phyloP scores from a whole-genome alignment of 2,329 filamentous ascomycete genomes.

The Fusarium solani-melongenae region DNA sequence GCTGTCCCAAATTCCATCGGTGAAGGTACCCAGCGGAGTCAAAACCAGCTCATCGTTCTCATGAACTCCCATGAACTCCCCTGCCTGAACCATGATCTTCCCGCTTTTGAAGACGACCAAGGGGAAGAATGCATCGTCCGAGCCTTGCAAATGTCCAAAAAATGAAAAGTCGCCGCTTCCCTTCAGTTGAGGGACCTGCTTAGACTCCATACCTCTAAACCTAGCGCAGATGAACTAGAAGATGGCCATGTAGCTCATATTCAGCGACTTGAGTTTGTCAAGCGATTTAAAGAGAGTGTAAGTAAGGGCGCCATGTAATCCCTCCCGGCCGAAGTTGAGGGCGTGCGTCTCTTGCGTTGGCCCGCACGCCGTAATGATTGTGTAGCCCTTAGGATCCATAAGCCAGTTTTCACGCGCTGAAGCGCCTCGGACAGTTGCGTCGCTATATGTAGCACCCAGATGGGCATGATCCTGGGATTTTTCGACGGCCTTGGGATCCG shows the following conservation, averaged over 20 bases:
- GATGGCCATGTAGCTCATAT: background rate
- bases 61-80: background rate
- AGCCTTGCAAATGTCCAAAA: background rate
- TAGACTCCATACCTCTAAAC: background rate
- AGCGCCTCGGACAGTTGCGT: background rate
- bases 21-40: background rate
- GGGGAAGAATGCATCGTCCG: background rate
- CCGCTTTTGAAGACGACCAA: background rate
- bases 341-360: background rate
- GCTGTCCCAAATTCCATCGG: background rate
- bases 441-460: background rate
- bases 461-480: background rate
- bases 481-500: background rate
- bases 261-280: background rate
- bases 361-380: background rate
- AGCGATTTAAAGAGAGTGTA: background rate
- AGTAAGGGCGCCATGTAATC: background rate
- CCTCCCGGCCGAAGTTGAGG: fast-evolving
- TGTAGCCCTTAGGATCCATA: background rate
- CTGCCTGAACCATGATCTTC: background rate
- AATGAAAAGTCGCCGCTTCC: background rate
- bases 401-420: background rate
- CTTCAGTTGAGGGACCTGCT: background rate
- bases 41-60: background rate
- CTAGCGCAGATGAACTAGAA: background rate